Percentiles rank a stretch among this genome's conserved stretches.
Conservation (phyloP, 129 eudicot species). For the Flaveria sonorensis region DNA sequence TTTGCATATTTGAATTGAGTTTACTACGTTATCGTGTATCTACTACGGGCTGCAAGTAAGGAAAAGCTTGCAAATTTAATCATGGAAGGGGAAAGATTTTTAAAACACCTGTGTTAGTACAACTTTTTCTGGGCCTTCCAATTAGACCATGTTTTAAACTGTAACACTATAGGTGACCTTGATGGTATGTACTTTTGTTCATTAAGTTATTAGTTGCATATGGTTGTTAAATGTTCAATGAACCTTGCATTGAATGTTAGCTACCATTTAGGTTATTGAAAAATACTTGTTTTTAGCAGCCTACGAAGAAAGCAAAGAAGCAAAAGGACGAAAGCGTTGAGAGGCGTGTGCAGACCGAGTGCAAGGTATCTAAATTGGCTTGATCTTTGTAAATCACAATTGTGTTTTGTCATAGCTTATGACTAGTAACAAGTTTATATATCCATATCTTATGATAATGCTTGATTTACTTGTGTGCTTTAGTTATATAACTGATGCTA, state of each 20-base stretch:
- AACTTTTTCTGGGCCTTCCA: constrained; percentile 41
- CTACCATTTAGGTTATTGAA: background rate
- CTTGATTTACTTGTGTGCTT: constrained; percentile 20
- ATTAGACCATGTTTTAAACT: background rate
- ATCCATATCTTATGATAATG: constrained; percentile 3
- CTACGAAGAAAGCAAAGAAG: background rate
- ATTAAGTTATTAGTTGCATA: constrained; percentile 12
- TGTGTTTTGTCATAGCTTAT: background rate
- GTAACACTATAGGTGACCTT: background rate
- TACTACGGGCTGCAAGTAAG: constrained; percentile 80
- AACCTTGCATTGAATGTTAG: background rate
- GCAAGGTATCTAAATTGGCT: constrained; percentile 59
- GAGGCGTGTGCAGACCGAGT: constrained; percentile 37
- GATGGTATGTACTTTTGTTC: background rate
- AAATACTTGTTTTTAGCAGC: background rate
- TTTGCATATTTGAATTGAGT: constrained; percentile 10
- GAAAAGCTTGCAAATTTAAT: constrained; percentile 46
- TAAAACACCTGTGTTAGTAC: constrained; percentile 40
- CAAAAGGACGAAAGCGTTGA: background rate
- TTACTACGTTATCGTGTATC: constrained; percentile 65
- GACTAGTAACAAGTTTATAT: background rate
- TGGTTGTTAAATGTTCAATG: background rate
- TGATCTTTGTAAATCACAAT: background rate
- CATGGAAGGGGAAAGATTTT: constrained; percentile 53
- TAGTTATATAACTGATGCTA: constrained; percentile 14